Conservation (phyloP, 78 protist species). For the Dictyostelium discoideum region DNA sequence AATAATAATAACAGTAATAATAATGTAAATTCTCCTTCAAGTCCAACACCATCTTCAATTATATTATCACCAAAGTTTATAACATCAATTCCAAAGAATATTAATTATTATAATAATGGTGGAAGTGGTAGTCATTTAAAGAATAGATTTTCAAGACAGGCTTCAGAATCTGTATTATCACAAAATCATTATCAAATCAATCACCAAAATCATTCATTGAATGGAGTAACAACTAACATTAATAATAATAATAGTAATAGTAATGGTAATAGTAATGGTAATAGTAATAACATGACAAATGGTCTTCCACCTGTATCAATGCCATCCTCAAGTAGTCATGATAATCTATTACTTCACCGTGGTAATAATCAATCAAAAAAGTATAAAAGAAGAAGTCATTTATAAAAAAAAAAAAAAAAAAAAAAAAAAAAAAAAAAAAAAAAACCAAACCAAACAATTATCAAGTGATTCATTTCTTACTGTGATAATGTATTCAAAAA, state of each 20-base stretch:
- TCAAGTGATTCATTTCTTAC: constrained; percentile 15
- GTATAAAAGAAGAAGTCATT: neutral
- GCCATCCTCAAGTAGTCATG: neutral
- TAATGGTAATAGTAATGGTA: neutral
- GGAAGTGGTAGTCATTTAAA: neutral
- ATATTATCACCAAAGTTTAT: neutral
- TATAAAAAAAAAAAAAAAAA: neutral
- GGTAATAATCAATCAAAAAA: neutral
- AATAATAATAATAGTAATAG: neutral
- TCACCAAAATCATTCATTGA: neutral
- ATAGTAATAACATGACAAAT: neutral
- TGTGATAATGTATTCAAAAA: neutral
- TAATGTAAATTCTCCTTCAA: neutral
- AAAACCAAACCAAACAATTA: neutral
- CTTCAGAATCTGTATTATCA: neutral
- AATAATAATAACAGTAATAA: neutral
- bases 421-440: too few relatives aligned
- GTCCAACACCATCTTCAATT: neutral
- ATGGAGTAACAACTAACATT: neutral
- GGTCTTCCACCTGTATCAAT: neutral
- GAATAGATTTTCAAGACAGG: neutral
- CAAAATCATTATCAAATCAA: neutral
- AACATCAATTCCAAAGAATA: neutral
- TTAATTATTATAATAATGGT: neutral
- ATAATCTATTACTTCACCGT: neutral